Evolutionary conservation across 495 filamentous ascomycete genomes (phyloP), one percentile per base, ranked within the genome.

Genomic region (Aspergillus cristatus): DNA sequence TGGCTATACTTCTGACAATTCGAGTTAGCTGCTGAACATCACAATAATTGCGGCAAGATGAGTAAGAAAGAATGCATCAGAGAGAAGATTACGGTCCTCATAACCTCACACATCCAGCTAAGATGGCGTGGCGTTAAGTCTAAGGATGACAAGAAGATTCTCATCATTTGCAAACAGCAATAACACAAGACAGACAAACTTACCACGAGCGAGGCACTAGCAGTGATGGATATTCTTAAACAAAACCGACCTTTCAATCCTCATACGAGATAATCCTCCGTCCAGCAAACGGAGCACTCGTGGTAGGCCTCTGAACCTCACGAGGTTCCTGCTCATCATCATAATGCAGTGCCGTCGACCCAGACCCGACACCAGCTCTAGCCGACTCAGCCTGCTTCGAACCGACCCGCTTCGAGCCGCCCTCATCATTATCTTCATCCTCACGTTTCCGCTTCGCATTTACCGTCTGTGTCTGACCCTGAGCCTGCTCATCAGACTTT

Each of bases 91-190:
- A 42, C 35, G 40, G 39, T 61, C 57, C 50, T 47, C 57, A 55
- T 50, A 47, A 54, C 57, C 57, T 58, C 29, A 54, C 63, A 58
- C 63, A 60, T 60, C 28, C 31, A 42, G n/a, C n/a, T n/a, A 26
- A 48, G 40, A 65, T 59, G 63, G 61, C 55, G 57, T 67, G 63
- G 61, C 58, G 43, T 53, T 63, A 55, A 53, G 63, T 56, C 63
- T 67, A 67, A 67, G 63, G 63, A 67, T 67, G 63, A 52, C 49
- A 57, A 39, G 34, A 51, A 41, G 32, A 18, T 33, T 63, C 55
- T 67, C 63, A 65, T 67, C 61, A 65, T 61, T 30, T 5, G 28
- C 5, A 6, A 30, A 24, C 20, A 24, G 20, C 20, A 3, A 30
- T n/a, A 6, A n/a, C 28, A 31, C 35, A 22, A 17, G 37, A 31